Evolutionary conservation across 2,329 filamentous ascomycete genomes (phyloP), one percentile per base, ranked within the genome.

Genomic region (Fusarium decemcellulare): DNA sequence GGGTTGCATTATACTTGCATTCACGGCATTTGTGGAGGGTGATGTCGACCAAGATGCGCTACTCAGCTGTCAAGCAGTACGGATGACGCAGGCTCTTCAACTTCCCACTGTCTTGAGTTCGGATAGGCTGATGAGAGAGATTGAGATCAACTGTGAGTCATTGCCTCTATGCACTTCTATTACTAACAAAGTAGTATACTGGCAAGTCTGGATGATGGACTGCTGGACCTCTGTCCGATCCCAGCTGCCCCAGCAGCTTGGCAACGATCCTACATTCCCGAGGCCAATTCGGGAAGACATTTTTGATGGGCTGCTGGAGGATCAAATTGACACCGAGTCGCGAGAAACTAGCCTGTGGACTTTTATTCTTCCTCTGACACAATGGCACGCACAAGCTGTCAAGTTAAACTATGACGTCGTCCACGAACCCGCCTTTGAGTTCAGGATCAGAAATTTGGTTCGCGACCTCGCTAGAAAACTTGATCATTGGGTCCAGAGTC

Each of bases 131-230:
- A 50, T 5, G 3, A 50, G 47, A 50, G 47, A 50, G 47, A 15
- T 50, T 2, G 47, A 50, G 30, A 50, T n/a, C 2, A 50, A 50
- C 36, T 50, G 47, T 50, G 8, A 11, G 47, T 15, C 6, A 9
- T 1, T 15, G 3, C 46, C 8, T 15, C 12, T 11, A 7, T 36
- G 3, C 2, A 6, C 12, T 2, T 11, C 46, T 9, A 1, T n/a
- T 50, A 11, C 47, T 50, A 9, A 50, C 14, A 15, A 3, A 7
- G 2, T 27, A 50, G 47, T 50, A 15, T 50, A 50, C 47, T 50
- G 47, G 47, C 47, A 50, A 23, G 47, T 50, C 47, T 50, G 47
- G 47, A 50, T 50, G 47, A 50, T 50, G 47, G 47, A 50, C 30
- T 50, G 47, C 7, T 50, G 47, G 47, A 50, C 47, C 1, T 50